Evolutionary conservation across 2,329 filamentous ascomycete genomes (phyloP), one percentile per base, ranked within the genome.

Genomic region (Magnaporthales sp.): DNA sequence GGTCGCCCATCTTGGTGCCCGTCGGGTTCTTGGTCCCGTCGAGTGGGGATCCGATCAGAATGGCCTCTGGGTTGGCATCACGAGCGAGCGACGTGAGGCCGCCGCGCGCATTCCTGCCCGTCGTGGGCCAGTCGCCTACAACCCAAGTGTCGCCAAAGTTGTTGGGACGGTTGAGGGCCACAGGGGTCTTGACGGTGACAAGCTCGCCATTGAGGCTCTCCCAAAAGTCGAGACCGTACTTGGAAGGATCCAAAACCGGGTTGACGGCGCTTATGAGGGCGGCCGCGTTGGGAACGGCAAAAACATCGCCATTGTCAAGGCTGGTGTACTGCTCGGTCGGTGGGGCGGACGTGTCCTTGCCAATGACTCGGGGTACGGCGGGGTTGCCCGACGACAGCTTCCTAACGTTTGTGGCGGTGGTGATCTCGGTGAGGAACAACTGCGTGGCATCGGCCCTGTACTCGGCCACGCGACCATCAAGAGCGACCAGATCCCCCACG

Each of bases 191-290:
- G 62, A 91, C 77, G 0, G 85, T 90, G 15, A 92, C 88, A 8
- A 91, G 79, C 75, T 91, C 87, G 30, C 89, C 89, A 66, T 79
- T 80, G 67, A 91, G 76, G 69, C 84, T 88, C 80, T 91, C 87
- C 89, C 89, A 91, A 73, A 91, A 92, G 74, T 91, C 89, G 31
- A 91, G 78, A 2, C 89, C 89, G 72, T 88, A 91, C 58, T 79
- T 76, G 26, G 78, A 77, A 1, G 89, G 89, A 68, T 89, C 75
- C 54, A 91, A 80, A 15, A 78, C 77, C 0, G 88, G 88, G 73
- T 91, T 91, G 38, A 74, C 78, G 6, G 75, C 77, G 2, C 87
- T 89, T 54, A 91, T 73, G 70, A 82, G 81, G 68, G 79, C 83
- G 54, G 79, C 78, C 68, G 86, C 89, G 72, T 89, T 90, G 11